Evolutionary conservation across 2,329 filamentous ascomycete species (phyloP), one percentile per base, ranked within the genome.

Genomic region (Botryotinia globosa): DNA sequence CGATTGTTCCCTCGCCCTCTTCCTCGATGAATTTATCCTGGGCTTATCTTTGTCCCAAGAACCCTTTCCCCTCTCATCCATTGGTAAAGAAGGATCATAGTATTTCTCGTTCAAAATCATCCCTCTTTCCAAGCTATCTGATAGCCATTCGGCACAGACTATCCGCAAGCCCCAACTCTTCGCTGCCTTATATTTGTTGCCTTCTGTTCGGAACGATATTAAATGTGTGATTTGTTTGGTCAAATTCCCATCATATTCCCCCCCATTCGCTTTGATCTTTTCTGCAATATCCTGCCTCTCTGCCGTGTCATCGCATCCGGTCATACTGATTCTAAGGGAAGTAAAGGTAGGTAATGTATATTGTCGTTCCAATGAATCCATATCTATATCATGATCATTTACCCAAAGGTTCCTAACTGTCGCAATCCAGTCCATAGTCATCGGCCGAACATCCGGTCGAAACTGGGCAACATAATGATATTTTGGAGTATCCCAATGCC

Each of bases 381-480:
- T 87, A 80, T 97, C 89, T 59, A 95, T 90, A 62, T 92, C 89
- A 63, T 89, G 88, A 66, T 94, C 94, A 68, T 89, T 85, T 77
- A 95, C 91, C 96, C 96, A 99, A 62, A 90, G 85, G 39, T 91
- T 85, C 39, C 92, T 88, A 29, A 98, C 87, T 25, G 92, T 92
- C 72, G 95, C 90, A 67, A 99, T 87, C 93, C 94, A 99, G 79
- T 89, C 87, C n/a, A 91, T 88, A 61, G 88, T 88, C 84, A 99
- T 90, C 67, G 94, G 91, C 80, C 89, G 90, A 79, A 99, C 91
- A 79, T 99, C 96, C 65, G 91, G 90, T 69, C 96, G 89, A 81
- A 95, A 92, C 80, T 91, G 93, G 71, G 95, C 96, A 79, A 98
- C 95, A 85, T 97, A 97, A 81, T 91, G 92, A 83, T 99, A 99